A percentile compares a stretch with the other conserved stretches of the same genome.
phyloP scores from a whole-genome alignment of 2,329 filamentous ascomycete species.

The Dothiorella sarmentorum region DNA sequence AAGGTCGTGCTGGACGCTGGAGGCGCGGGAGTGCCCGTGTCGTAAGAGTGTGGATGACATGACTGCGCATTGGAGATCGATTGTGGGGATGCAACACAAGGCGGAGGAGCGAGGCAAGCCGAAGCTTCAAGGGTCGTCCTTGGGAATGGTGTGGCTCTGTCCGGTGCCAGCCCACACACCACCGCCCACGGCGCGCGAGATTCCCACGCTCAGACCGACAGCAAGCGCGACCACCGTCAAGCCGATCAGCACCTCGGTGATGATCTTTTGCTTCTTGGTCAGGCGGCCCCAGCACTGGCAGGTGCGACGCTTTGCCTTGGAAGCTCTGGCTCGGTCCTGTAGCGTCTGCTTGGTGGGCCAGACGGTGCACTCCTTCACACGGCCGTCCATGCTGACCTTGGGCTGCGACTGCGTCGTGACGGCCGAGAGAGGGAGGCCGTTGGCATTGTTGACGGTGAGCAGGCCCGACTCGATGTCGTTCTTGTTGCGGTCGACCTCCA shows the following conservation, averaged over 20 bases:
- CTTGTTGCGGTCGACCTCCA: conserved; percentile 16
- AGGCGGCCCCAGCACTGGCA: conserved; percentile 41
- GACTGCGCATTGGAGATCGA: conserved; percentile 6
- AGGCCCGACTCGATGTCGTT: conserved; percentile 30
- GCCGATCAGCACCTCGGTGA: conserved; percentile 45
- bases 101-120: neutral
- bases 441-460: conserved; percentile 41
- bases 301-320: conserved; percentile 35
- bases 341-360: conserved; percentile 50
- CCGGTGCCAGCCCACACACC: conserved; percentile 44
- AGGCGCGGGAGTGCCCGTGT: conserved; percentile 9
- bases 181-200: conserved; percentile 48
- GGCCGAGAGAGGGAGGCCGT: conserved; percentile 29
- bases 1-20: neutral
- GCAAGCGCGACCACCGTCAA: conserved; percentile 45
- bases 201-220: conserved; percentile 48
- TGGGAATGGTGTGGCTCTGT: conserved; percentile 32
- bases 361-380: conserved; percentile 50
- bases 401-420: conserved; percentile 39
- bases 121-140: conserved; percentile 8
- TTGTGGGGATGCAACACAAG: conserved; percentile 5
- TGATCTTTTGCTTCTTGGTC: conserved; percentile 44
- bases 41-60: neutral
- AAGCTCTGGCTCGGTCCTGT: conserved; percentile 39
- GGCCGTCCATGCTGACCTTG: conserved; percentile 41